Evolutionary conservation across 176 grass and related monocot species (phyloP), one percentile per base, ranked within the genome.

Genomic region (Urochloa ruziziensis): DNA sequence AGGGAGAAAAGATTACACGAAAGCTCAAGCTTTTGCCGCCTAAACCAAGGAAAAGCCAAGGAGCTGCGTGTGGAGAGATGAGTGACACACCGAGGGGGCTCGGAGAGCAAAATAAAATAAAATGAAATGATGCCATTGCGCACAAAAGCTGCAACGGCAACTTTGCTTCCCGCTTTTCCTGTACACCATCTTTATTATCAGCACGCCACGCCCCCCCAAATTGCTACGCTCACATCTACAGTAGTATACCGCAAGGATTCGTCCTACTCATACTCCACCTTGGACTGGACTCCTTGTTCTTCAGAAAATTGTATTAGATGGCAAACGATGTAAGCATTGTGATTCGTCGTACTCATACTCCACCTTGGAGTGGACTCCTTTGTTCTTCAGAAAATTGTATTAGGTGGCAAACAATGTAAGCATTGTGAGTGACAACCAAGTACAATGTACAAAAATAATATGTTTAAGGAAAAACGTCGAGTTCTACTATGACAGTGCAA

Each of bases 81-180:
- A 21, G 37, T n/a, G 35, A 21, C n/a, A n/a, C n/a, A n/a, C n/a
- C n/a, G n/a, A n/a, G n/a, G 18, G 34, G 33, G 33, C 12, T 6
- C 27, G 27, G 29, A 17, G 39, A 44, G n/a, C 39, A 25, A 44
- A n/a, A 42, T 12, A 42, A 1, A 39, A 7, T 40, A 25, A 25
- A 44, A 43, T 1, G 13, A 16, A 30, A 47, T 60, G 62, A 39
- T 40, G 61, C 57, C 54, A 25, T 73, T 49, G 70, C 85, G 7
- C 69, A 14, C 36, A 12, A 87, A 87, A 69, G 78, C 70, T 87
- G 70, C 52, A 56, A 68, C 58, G 70, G 37, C 70, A 69, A 46
- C 85, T 82, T 86, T 75, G 78, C 70, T 87, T 75, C 47, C 70
- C 70, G 78, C 85, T 87, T 82, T 82, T 47, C 3, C 47, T 32